Evolutionary conservation across 2,329 filamentous ascomycete genomes (phyloP).

Genomic region (Septoria linicola): DNA sequence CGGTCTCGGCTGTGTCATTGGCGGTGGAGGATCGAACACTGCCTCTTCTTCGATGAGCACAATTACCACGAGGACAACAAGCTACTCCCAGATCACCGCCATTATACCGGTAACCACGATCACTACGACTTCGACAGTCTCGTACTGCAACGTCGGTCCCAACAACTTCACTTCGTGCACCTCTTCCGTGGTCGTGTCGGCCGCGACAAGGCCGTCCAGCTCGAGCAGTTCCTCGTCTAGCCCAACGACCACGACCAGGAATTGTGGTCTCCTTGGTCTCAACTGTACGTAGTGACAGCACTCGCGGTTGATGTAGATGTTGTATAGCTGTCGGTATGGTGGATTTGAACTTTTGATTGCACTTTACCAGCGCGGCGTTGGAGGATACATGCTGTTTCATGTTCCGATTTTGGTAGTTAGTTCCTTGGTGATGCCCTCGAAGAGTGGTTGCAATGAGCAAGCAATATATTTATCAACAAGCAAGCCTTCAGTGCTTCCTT

Average conservation of each 20-base stretch:
- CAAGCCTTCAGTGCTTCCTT: constrained; percentile 38
- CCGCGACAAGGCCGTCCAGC: neutral
- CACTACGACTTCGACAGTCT: constrained; percentile 28
- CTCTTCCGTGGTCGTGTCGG: neutral
- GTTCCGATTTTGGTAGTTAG: constrained; percentile 28
- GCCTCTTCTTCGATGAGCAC: constrained; percentile 8
- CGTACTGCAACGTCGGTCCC: constrained; percentile 23
- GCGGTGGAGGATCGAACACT: neutral
- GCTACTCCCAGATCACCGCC: constrained; percentile 13
- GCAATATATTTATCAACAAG: constrained; percentile 70
- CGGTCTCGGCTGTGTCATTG: neutral
- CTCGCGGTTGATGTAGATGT: neutral
- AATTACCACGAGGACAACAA: constrained; percentile 13
- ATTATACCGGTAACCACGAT: constrained; percentile 28
- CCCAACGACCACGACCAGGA: neutral
- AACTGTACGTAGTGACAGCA: neutral
- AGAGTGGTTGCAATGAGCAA: constrained; percentile 70
- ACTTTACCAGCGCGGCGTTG: neutral
- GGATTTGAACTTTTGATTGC: neutral
- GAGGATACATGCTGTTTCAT: constrained; percentile 15
- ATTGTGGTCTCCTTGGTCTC: constrained; percentile 7
- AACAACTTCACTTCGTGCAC: constrained; percentile 12
- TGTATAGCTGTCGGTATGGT: neutral
- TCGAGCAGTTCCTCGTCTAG: neutral
- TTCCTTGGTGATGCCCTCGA: constrained; percentile 57